phyloP scores from a whole-genome alignment of 2,329 filamentous ascomycete species.

The Emydomyces testavorans region DNA sequence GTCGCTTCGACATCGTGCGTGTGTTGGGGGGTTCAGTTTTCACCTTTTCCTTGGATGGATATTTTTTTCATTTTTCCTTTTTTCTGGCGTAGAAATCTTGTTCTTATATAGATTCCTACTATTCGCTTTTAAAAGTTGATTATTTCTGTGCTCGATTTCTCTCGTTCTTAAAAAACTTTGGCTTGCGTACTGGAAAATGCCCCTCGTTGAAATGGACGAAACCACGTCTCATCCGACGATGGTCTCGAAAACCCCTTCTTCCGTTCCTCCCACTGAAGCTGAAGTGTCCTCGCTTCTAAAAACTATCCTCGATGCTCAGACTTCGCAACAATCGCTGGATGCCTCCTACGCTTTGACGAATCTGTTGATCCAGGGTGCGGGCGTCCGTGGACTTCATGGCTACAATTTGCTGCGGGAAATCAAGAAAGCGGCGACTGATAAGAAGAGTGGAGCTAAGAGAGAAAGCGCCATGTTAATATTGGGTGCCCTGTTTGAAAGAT shows the following conservation, averaged over 20 bases:
- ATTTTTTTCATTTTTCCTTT: conserved; percentile 6
- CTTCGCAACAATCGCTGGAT: conserved; percentile 58
- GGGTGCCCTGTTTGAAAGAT: conserved; percentile 83
- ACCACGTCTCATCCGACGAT: conserved; percentile 11
- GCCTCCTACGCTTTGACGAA: conserved; percentile 55
- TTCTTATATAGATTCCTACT: not conserved
- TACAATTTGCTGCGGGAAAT: conserved; percentile 54
- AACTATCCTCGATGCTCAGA: conserved; percentile 57
- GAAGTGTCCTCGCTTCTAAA: conserved; percentile 55
- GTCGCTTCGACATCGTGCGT: not conserved
- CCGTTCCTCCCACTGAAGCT: conserved; percentile 36
- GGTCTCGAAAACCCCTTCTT: conserved; percentile 14
- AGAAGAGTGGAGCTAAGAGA: conserved; percentile 75
- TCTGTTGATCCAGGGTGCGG: conserved; percentile 53
- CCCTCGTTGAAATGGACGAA: conserved; percentile 27
- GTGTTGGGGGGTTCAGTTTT: not conserved
- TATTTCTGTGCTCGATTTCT: not conserved
- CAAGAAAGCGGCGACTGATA: conserved; percentile 73
- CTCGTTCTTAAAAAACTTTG: not conserved
- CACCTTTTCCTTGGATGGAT: not conserved
- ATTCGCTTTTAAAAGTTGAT: conserved; percentile 7
- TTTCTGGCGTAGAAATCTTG: no score
- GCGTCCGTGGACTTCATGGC: conserved; percentile 49
- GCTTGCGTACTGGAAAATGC: conserved; percentile 23
- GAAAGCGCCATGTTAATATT: conserved; percentile 93